These are phyloP conservation scores for Mortierella sp. DNA, from an alignment of 371 early-diverging fungal species.

Conservation along the genomic window DNA sequence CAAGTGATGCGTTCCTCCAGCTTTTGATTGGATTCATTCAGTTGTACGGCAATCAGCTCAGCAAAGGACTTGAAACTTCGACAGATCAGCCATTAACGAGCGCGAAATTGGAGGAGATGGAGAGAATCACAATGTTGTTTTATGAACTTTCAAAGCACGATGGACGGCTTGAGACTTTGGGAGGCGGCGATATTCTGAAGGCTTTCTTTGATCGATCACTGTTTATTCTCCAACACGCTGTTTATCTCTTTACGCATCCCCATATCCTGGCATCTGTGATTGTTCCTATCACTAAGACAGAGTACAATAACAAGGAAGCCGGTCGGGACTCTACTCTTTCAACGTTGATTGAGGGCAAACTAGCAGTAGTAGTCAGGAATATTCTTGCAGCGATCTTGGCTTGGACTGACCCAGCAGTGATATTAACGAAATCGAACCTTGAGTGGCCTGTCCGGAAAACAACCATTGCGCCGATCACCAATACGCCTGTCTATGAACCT, in stretches of 20 bases:
- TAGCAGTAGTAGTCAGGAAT: conserved; percentile 53
- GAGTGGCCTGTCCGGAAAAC: conserved; percentile 52
- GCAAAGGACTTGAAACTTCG: conserved; percentile 49
- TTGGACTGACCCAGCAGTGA: conserved; percentile 51
- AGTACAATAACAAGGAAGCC: conserved; percentile 38
- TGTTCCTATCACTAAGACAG: conserved; percentile 31
- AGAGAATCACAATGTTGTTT: conserved; percentile 54
- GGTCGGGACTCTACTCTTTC: conserved; percentile 25
- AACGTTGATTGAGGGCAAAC: conserved; percentile 43
- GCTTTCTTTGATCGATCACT: conserved; percentile 50
- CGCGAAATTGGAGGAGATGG: conserved; percentile 56
- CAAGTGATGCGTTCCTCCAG: conserved; percentile 47
- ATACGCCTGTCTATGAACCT: conserved; percentile 52
- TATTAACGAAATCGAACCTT: conserved; percentile 42
- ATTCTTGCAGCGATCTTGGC: conserved; percentile 44
- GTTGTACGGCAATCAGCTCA: conserved; percentile 49
- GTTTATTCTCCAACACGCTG: conserved; percentile 49
- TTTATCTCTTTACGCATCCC: conserved; percentile 49
- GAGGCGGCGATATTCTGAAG: conserved; percentile 35
- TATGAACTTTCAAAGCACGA: conserved; percentile 55
- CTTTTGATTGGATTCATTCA: conserved; percentile 48
- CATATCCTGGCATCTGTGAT: conserved; percentile 38
- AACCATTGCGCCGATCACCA: conserved; percentile 36
- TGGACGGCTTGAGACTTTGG: conserved; percentile 28
- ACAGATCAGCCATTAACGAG: conserved; percentile 47